Percentiles rank a stretch among this genome's conserved stretches.
Evolutionary conservation across 1,284 basidiomycete species (phyloP).

Genomic region (Peniophora sp.): DNA sequence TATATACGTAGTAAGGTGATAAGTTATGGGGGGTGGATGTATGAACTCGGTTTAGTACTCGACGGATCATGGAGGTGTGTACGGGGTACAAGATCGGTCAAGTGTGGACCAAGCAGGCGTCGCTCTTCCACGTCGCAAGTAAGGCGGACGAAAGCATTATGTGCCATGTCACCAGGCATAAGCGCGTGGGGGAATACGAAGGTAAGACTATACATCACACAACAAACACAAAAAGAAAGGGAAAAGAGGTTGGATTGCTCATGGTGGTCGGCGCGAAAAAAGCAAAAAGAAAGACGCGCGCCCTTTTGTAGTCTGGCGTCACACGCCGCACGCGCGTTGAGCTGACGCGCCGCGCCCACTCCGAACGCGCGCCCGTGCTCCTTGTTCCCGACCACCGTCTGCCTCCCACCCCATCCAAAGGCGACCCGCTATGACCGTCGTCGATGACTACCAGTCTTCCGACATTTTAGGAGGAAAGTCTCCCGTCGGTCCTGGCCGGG

Average conservation of each 20-base stretch:
- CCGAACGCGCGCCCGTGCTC: constrained; percentile 6
- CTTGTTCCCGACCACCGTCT: constrained; percentile 14
- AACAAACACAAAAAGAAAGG: not conserved
- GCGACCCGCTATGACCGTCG: constrained; percentile 29
- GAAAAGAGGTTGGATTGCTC: not conserved
- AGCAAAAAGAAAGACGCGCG: not conserved
- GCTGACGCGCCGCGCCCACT: not conserved
- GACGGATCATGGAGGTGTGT: constrained; percentile 38
- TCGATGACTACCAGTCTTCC: constrained; percentile 42
- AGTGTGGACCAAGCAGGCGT: constrained; percentile 58
- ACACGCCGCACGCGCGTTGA: not conserved
- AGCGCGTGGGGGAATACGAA: constrained; percentile 37
- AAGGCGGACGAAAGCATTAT: constrained; percentile 61
- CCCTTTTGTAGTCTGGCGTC: not conserved
- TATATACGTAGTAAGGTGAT: no score
- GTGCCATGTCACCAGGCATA: constrained; percentile 63
- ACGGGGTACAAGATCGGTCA: constrained; percentile 38
- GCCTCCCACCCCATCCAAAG: constrained; percentile 5
- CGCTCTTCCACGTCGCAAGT: constrained; percentile 60
- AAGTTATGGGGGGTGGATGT: constrained; percentile 17
- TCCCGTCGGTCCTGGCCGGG: constrained; percentile 27
- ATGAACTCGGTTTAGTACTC: constrained; percentile 65
- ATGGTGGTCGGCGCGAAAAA: not conserved
- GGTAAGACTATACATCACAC: not conserved
- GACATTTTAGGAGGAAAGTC: constrained; percentile 60